These are phyloP conservation scores for Fusarium sp. DNA, from an alignment of 2,329 filamentous ascomycete species.

Conservation along the genomic window DNA sequence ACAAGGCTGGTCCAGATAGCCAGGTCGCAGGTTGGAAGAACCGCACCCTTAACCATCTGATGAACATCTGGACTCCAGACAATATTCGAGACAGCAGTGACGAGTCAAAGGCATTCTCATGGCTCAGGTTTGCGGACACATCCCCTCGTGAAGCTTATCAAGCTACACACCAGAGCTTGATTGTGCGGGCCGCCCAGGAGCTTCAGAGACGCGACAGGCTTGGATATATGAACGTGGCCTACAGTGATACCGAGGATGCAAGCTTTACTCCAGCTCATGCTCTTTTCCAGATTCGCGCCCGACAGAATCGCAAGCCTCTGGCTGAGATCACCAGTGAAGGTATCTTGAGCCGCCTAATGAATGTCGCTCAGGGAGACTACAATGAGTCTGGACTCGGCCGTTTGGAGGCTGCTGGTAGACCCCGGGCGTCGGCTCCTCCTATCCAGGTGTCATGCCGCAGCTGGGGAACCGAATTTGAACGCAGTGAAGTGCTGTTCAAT, in stretches of 20 bases:
- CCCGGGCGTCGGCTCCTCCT: constrained; percentile 85
- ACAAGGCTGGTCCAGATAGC: constrained; percentile 80
- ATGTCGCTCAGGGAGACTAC: constrained; percentile 76
- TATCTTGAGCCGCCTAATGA: constrained; percentile 80
- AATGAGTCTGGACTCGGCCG: constrained; percentile 77
- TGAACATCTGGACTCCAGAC: constrained; percentile 91
- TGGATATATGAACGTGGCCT: constrained; percentile 74
- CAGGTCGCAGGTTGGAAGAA: constrained; percentile 80
- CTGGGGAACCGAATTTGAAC: constrained; percentile 73
- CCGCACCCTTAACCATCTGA: constrained; percentile 80
- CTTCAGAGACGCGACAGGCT: constrained; percentile 69
- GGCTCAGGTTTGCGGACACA: constrained; percentile 86
- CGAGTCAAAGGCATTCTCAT: constrained; percentile 80
- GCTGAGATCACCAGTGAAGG: constrained; percentile 79
- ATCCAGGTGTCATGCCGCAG: constrained; percentile 83
- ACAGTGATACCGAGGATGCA: constrained; percentile 73
- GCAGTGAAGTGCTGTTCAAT: constrained; percentile 83
- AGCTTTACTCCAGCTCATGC: constrained; percentile 79
- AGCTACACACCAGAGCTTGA: constrained; percentile 76
- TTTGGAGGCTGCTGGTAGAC: constrained; percentile 84
- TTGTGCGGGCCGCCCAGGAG: constrained; percentile 77
- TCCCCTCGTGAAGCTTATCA: constrained; percentile 79
- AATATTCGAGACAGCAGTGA: constrained; percentile 75
- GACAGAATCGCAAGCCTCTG: constrained; percentile 74
- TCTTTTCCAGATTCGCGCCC: constrained; percentile 82